Base-by-base conservation (phyloP, 164 flowering plant species). In the Nymphaea colorata region DNA sequence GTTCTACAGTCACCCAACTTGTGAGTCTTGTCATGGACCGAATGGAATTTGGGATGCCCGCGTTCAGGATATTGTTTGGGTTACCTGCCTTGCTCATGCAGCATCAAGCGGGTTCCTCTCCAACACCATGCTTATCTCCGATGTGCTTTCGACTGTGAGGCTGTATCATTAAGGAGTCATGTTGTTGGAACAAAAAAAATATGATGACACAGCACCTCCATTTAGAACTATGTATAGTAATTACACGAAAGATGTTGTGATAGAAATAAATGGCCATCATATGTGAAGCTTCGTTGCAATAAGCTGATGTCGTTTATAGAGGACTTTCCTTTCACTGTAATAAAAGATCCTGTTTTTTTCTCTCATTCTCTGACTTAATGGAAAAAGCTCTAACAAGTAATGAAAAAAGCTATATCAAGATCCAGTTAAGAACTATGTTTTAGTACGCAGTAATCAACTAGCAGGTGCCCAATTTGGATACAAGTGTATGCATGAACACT, bases 91-190 rank as follows among this genome's bases (percentile, higher is more conserved):
- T 3, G 42, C 67, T 17, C 61, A 51, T 4, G 74, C 74, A 17
- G 47, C 66, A 1, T n/a, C 65, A 3, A 44, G 68, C 4, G 73
- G 74, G 4, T 72, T 67, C 64, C 67, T 72, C 45, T 44, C 64
- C n/a, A 44, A 59, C 14, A 16, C 6, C 1, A 61, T n/a, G 2
- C 64, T 67, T 12, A 64, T 55, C 3, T 53, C 64, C 6, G 18
- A 42, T 3, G 60, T 72, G 41, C 67, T 72, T 10, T 64, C 75
- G 6, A 41, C 41, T 3, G 51, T 73, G 16, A 73, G 64, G 62
- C 14, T n/a, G 14, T 59, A 60, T 3, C 0, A 64, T 65, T 73
- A 73, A 59, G 75, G 75, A 7, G 75, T 68, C 16, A 65, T 73
- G 12, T 68, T 73, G 71, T 43, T 68, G 14, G 68, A 68, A 68